phyloP scores from a whole-genome alignment of 306 rosid species.

The Prunus fruticosa region DNA sequence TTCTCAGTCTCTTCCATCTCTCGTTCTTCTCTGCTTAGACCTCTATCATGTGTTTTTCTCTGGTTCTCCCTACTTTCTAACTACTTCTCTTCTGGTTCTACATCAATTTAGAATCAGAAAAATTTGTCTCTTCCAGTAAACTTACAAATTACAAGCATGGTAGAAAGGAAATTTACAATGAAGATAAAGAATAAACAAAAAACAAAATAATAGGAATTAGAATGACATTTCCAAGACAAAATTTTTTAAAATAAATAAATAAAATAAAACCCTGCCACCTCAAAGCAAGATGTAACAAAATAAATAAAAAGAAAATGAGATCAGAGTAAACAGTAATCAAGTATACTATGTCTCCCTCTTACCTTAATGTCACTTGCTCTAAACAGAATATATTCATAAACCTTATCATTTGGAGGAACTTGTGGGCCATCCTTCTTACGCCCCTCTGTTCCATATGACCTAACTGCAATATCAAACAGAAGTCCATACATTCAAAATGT shows the following conservation, averaged over 20 bases:
- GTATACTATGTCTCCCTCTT: not conserved
- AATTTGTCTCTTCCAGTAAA: not conserved
- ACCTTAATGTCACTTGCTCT: conserved; percentile 78
- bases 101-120: not conserved
- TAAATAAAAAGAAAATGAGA: not conserved
- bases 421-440: conserved; percentile 68
- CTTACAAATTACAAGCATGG: not conserved
- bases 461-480: conserved; percentile 48
- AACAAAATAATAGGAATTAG: not conserved
- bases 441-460: conserved; percentile 81
- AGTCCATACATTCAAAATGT: conserved; percentile 11
- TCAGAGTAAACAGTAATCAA: not conserved
- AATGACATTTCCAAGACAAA: not conserved
- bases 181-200: not conserved
- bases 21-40: not conserved
- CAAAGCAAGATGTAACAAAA: not conserved
- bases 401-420: conserved; percentile 60
- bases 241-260: not conserved
- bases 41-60: not conserved
- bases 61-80: not conserved
- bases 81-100: not conserved
- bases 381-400: conserved; percentile 70
- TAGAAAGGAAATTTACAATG: not conserved
- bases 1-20: not conserved
- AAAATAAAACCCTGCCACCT: not conserved